Conservation (phyloP, 2,329 filamentous ascomycete species). For the Meredithiella fracta region DNA sequence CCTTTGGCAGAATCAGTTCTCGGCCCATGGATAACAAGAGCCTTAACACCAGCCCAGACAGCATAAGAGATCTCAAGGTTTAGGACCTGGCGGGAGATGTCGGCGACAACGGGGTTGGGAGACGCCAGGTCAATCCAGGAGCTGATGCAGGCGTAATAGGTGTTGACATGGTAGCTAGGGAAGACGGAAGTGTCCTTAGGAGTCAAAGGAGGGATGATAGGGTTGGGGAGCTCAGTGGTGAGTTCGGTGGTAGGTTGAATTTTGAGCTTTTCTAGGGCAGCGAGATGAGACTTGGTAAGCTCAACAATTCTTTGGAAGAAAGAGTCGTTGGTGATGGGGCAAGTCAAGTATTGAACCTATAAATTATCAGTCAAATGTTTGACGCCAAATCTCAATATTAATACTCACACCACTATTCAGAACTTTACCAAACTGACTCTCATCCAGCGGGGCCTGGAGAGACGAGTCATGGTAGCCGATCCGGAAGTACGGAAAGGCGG, state of each 20-base stretch:
- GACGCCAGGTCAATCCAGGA: slow-evolving; percentile 87
- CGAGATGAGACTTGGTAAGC: slow-evolving; percentile 40
- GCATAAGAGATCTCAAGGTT: slow-evolving; percentile 88
- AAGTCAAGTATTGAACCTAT: slow-evolving; percentile 65
- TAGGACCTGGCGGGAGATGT: slow-evolving; percentile 75
- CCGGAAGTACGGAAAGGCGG: slow-evolving; percentile 5
- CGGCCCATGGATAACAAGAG: slow-evolving; percentile 68
- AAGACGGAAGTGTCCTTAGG: slow-evolving; percentile 63
- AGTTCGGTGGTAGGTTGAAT: slow-evolving; percentile 25
- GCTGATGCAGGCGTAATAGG: slow-evolving; percentile 65
- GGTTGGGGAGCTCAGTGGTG: slow-evolving; percentile 35
- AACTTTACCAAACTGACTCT: slow-evolving; percentile 48
- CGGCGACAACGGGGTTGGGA: slow-evolving; percentile 63
- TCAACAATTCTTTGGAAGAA: slow-evolving; percentile 54
- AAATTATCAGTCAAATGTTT: background rate
- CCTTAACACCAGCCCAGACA: slow-evolving; percentile 80
- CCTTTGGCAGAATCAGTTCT: slow-evolving; percentile 41
- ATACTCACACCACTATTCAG: slow-evolving; percentile 50
- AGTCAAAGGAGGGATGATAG: slow-evolving; percentile 51
- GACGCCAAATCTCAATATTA: slow-evolving; percentile 16
- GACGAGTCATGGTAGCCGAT: slow-evolving; percentile 56
- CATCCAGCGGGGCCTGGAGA: slow-evolving; percentile 41
- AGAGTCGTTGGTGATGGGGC: slow-evolving; percentile 56
- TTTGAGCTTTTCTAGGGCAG: slow-evolving; percentile 27
- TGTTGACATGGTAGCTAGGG: slow-evolving; percentile 50